These are phyloP conservation scores for Tricholoma sp. DNA, from an alignment of 768 basidiomycete genomes.

Conservation along the genomic window DNA sequence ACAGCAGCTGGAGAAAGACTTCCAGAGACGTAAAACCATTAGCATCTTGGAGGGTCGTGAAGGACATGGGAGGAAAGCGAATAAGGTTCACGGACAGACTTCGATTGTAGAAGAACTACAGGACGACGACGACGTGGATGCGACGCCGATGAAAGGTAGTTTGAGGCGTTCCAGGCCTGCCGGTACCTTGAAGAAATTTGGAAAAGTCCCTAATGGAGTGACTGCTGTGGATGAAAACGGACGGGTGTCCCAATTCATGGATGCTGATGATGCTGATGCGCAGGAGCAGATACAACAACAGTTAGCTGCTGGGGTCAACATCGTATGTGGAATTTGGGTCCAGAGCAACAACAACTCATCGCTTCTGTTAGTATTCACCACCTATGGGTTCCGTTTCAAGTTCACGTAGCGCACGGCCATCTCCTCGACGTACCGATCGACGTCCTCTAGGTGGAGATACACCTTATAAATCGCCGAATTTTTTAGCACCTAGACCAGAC, in stretches of 20 bases:
- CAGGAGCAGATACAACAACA: conserved; percentile 87
- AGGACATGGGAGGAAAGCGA: conserved; percentile 26
- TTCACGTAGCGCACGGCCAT: conserved; percentile 64
- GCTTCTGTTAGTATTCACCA: conserved; percentile 50
- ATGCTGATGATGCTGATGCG: conserved; percentile 79
- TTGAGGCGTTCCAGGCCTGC: conserved; percentile 29
- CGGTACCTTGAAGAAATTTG: conserved; percentile 25
- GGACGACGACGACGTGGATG: conserved; percentile 47
- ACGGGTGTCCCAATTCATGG: conserved; percentile 80
- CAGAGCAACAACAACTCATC: background rate
- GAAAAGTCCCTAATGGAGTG: conserved; percentile 20
- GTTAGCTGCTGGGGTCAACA: conserved; percentile 64
- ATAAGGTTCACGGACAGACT: conserved; percentile 13
- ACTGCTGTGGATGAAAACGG: conserved; percentile 41
- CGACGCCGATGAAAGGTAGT: conserved; percentile 54
- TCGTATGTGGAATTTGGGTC: conserved; percentile 40
- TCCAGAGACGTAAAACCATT: conserved; percentile 81
- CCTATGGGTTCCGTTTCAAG: conserved; percentile 55
- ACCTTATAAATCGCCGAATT: conserved; percentile 35
- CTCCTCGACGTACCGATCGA: conserved; percentile 55
- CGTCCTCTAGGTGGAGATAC: conserved; percentile 36
- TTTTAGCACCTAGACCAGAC: conserved; percentile 39
- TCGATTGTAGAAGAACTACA: conserved; percentile 28
- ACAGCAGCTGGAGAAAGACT: conserved; percentile 71
- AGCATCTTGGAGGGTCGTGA: conserved; percentile 76